Evolutionary conservation across 257 asterid species (phyloP), one percentile per base, ranked within the genome.

Genomic region (Nicotiana noctiflora): DNA sequence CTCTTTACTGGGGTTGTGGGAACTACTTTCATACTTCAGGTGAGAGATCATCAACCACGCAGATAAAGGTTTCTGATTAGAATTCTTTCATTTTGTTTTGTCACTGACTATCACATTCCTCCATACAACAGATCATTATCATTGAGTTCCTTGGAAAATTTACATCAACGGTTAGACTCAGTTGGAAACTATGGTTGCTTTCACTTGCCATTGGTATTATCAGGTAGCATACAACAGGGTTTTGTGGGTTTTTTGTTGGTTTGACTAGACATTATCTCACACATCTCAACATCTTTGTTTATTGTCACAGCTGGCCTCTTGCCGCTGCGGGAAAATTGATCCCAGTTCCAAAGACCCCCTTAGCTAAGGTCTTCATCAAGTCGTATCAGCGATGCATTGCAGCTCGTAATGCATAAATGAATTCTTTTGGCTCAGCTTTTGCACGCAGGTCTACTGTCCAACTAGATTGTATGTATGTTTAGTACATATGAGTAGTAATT

Each of bases 311-410:
- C 84, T 95, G 97, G 99, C 99, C 98, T 74, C 98, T 95, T 79
- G 99, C 97, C 23, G 62, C 86, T 75, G 90, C 88, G 3, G 97
- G 98, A 49, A 95, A 95, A 85, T 65, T 88, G 82, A 90, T 93
- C 80, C 97, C 97, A 63, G 98, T 95, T 77, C 98, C 99, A 9
- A 83, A 91, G 86, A 93, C 94, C 15, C 99, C 97, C 53, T 84
- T 95, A 44, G 96, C 91, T 34, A 95, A 90, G 86, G 92, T 88
- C 80, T 91, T 92, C 86, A 72, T 87, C 52, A 93, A 82, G 89
- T 97, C 94, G 70, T 92, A 95, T 84, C 93, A 86, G 82, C 84
- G 87, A 60, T 89, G 91, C 85, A 85, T 95, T 3, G 92, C 90
- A 82, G 79, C 93, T 83, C 90, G 94, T 29, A 84, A 77, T 55